Evolutionary conservation across 163 green algal species (phyloP).

Genomic region (Chlorella variabilis): DNA sequence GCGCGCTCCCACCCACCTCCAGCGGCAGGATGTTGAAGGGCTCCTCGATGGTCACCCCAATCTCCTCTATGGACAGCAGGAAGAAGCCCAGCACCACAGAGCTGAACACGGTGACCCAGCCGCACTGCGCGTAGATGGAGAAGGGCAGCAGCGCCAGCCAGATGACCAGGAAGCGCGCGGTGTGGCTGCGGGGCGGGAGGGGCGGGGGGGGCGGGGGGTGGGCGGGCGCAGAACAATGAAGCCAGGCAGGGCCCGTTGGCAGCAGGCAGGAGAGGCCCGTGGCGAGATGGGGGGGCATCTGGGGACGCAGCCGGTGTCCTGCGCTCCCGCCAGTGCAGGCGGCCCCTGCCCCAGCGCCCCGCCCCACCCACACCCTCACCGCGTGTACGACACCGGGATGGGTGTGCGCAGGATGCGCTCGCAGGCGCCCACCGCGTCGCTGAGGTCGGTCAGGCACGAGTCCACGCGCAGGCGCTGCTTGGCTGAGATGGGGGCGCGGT

Average conservation of each 20-base stretch:
- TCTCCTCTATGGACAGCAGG: slow-evolving; percentile 30
- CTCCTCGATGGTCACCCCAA: slow-evolving; percentile 20
- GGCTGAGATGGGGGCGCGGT: slow-evolving; percentile 16
- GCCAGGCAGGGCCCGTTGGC: no score
- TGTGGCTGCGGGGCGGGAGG: background rate
- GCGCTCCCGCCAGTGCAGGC: no score
- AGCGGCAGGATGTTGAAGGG: slow-evolving; percentile 27
- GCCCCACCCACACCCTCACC: background rate
- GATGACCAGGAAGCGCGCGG: slow-evolving; percentile 3
- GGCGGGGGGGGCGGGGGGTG: no score
- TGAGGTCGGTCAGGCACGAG: background rate
- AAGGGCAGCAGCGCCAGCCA: slow-evolving; percentile 20
- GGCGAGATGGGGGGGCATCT: no score
- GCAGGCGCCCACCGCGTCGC: slow-evolving; percentile 1
- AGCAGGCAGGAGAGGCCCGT: no score
- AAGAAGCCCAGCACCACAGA: slow-evolving; percentile 25
- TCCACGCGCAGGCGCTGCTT: slow-evolving; percentile 30
- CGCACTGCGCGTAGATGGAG: slow-evolving; percentile 4
- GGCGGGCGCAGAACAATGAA: no score
- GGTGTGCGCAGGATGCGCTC: slow-evolving; percentile 18
- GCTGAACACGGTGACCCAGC: slow-evolving; percentile 9
- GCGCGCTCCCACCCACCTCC: no score
- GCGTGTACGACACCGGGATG: slow-evolving; percentile 21
- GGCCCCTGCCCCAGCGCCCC: no score
- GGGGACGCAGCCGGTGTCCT: no score